Base-by-base conservation (phyloP, 2,329 filamentous ascomycete genomes). In the Scolecobasidium constrictum region DNA sequence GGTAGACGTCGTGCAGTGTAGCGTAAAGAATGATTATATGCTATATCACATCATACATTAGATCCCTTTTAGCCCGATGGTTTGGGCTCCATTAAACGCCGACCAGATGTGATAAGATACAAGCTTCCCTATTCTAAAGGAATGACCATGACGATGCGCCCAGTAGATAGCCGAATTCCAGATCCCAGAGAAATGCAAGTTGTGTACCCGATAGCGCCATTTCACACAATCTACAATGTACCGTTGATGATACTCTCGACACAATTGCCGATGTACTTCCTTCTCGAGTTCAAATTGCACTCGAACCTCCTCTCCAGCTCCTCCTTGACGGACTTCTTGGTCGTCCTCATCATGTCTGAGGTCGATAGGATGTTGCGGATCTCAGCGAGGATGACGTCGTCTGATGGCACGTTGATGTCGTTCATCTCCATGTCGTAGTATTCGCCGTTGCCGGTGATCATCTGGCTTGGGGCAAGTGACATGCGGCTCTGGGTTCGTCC, bases 251-350 rank as follows among this genome's bases (percentile, higher is more conserved):
- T 57, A 5, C 62, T 62, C 50, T 65, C 62, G 2, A 62, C 64
- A 11, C 61, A 61, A 49, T 57, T 65, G 26, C 66, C 66, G 50
- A 98, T 96, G 64, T 95, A 98, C 45, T 85, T 78, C 63, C 88
- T 82, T 73, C 86, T 93, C 42, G 79, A 71, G 59, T 96, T 88
- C 46, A 98, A 73, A 46, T 80, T 77, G 49, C 94, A 80, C 48
- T 84, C 85, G 57, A 98, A 98, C 48, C 88, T 77, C 56, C 79
- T 78, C 72, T 98, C 92, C 45, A 98, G 68, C 68, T 98, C 92
- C 52, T 77, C 67, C 73, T 96, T 96, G 64, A 98, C 84, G 54
- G 84, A 86, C 77, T 98, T 98, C 78, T 98, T 98, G 51, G 92
- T 98, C 35, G 98, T 86, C 4, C 78, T 88, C 92, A 98, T 98